Conservation (phyloP, 2,329 filamentous ascomycete genomes). For the Aspergillus tanneri region DNA sequence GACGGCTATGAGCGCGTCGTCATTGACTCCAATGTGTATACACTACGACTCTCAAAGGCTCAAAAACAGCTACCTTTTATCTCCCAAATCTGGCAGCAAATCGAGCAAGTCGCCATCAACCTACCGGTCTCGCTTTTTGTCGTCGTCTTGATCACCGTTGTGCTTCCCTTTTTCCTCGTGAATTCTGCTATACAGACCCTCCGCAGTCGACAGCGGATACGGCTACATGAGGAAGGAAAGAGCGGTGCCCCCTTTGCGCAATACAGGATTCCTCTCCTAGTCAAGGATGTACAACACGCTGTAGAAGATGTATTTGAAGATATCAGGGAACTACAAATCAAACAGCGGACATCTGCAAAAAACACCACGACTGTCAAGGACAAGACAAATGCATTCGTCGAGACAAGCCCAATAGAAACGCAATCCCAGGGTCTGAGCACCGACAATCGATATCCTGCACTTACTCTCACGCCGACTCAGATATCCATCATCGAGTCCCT, state of each 20-base stretch:
- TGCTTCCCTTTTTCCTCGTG: constrained; percentile 66
- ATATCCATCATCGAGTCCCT: constrained; percentile 81
- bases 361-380: neutral
- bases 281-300: constrained; percentile 71
- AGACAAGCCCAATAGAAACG: neutral
- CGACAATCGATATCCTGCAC: constrained; percentile 55
- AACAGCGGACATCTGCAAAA: neutral
- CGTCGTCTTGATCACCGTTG: constrained; percentile 70
- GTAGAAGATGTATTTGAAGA: constrained; percentile 75
- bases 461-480: constrained; percentile 76
- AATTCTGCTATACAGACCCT: constrained; percentile 76
- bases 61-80: constrained; percentile 19
- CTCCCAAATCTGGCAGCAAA: constrained; percentile 36
- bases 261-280: constrained; percentile 73
- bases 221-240: constrained; percentile 69
- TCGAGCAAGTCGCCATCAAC: constrained; percentile 48
- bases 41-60: constrained; percentile 28
- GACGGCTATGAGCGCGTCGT: constrained; percentile 73
- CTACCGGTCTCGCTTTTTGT: constrained; percentile 66
- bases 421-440: neutral
- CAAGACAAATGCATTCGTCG: neutral
- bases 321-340: neutral
- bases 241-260: constrained; percentile 65
- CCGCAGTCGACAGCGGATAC: constrained; percentile 71
- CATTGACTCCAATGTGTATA: constrained; percentile 55